A percentile compares a stretch with the other conserved stretches of the same genome.
Conservation (phyloP, 129 eudicot genomes). For the Smallanthus sonchifolius region DNA sequence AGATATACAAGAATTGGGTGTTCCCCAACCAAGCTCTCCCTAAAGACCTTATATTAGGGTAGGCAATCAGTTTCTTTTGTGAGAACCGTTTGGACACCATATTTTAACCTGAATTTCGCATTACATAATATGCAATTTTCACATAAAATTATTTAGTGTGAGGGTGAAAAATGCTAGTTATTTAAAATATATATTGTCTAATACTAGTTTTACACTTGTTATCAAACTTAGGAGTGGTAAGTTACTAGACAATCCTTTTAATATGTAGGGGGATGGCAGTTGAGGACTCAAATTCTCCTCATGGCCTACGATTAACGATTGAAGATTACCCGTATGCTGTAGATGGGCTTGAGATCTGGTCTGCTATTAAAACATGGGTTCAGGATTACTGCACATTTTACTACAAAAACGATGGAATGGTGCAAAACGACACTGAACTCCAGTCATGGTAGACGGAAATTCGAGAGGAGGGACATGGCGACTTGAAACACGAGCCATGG, state of each 20-base stretch:
- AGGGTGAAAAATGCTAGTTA: no score
- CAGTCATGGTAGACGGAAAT: no score
- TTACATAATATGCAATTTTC: not conserved
- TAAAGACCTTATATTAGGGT: constrained; percentile 54
- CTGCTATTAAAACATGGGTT: constrained; percentile 15
- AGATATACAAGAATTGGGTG: constrained; percentile 34
- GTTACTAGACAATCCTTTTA: not conserved
- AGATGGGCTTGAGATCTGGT: constrained; percentile 59
- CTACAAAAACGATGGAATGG: constrained; percentile 32
- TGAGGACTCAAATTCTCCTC: constrained; percentile 31
- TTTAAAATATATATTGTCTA: no score
- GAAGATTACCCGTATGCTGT: constrained; percentile 63
- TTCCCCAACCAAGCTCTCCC: constrained; percentile 53
- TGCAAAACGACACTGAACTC: not conserved
- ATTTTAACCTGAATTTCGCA: no score
- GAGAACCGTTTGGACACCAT: not conserved
- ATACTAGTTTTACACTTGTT: no score
- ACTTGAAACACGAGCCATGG: constrained; percentile 38
- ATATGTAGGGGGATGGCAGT: not conserved
- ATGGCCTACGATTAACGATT: constrained; percentile 42
- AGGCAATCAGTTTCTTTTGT: not conserved
- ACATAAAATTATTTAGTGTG: no score
- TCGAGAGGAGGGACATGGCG: no score
- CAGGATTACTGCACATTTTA: constrained; percentile 41
- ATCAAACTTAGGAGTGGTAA: no score